Conservation (phyloP, 257 asterid species). For the Eucommia ulmoides region DNA sequence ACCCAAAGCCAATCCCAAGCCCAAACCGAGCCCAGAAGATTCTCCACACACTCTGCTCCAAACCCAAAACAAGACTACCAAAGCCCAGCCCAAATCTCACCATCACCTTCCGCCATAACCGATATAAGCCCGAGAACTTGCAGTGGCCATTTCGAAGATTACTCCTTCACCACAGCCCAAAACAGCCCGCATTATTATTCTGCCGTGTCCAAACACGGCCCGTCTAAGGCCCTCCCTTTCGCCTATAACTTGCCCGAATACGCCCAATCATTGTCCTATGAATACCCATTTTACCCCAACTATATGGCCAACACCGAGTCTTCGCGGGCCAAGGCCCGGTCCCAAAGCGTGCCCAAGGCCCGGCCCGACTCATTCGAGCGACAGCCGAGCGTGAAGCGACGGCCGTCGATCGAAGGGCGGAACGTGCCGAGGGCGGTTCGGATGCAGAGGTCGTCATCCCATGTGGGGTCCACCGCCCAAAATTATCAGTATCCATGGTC, state of each 20-base stretch:
- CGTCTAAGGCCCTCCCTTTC: constrained; percentile 21
- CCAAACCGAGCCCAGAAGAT: constrained; percentile 28
- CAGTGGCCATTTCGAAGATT: constrained; percentile 68
- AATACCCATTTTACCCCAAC: constrained; percentile 56
- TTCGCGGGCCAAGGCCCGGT: constrained; percentile 76
- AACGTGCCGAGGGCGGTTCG: constrained; percentile 75
- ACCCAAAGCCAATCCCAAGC: constrained; percentile 31
- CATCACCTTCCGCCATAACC: constrained; percentile 46
- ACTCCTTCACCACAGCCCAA: constrained; percentile 43
- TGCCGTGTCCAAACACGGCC: constrained; percentile 50
- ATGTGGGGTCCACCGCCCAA: constrained; percentile 56
- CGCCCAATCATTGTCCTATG: constrained; percentile 53
- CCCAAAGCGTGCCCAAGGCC: constrained; percentile 98
- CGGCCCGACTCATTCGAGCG: constrained; percentile 75
- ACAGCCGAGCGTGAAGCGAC: constrained; percentile 48
- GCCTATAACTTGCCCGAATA: constrained; percentile 48
- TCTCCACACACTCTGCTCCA: constrained; percentile 15
- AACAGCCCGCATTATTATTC: constrained; percentile 78
- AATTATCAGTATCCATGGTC: constrained; percentile 77
- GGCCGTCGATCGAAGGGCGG: constrained; percentile 81
- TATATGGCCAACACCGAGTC: constrained; percentile 95
- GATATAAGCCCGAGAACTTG: constrained; percentile 57
- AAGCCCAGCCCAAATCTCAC: constrained; percentile 34
- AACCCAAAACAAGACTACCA: constrained; percentile 31
- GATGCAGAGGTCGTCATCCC: constrained; percentile 93